Evolutionary conservation across 1,139 yeast species (phyloP), one percentile per base, ranked within the genome.

Genomic region (Candida neerlandica): DNA sequence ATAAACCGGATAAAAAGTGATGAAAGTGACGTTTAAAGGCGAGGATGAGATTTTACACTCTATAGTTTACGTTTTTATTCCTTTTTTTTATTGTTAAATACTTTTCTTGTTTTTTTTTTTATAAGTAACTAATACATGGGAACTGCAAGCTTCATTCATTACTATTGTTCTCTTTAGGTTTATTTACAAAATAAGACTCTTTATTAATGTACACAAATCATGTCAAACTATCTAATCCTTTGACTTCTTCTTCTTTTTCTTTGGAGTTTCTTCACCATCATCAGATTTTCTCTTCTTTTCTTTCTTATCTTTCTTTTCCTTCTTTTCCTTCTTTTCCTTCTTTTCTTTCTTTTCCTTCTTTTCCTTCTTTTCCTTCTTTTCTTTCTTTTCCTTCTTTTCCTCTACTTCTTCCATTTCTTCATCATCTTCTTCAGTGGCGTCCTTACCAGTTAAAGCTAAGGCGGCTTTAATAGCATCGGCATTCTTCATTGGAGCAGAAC

Each of bases 401-500:
- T 79, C 67, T 80, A 75, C 57, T 78, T 74, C 70, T 69, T 70
- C 59, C 67, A 70, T 61, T 70, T 67, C 64, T 76, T 68, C 52
- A 71, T 69, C 50, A 70, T 67, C 59, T 37, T 49, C 58, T 32
- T 53, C 62, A 33, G 50, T 56, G 15, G 60, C 62, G 48, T 68
- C 77, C 50, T 69, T 63, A 51, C 84, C 86, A 54, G 73, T 73
- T 65, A 88, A 79, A 53, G 87, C 85, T 74, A 91, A 81, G 55
- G 97, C 97, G 71, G 87, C 89, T 67, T 86, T 82, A 75, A 94
- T 89, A 58, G 99, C 99, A 61, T 90, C 96, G 41, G 94, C 75
- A 70, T 94, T 94, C 81, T 94, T 94, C 85, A 92, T 89, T 65
- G 99, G 97, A 50, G 98, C 85, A 63, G 89, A 87, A 67, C 99